Conservation (phyloP, 208 protist species). For the Acanthamoeba quina region DNA sequence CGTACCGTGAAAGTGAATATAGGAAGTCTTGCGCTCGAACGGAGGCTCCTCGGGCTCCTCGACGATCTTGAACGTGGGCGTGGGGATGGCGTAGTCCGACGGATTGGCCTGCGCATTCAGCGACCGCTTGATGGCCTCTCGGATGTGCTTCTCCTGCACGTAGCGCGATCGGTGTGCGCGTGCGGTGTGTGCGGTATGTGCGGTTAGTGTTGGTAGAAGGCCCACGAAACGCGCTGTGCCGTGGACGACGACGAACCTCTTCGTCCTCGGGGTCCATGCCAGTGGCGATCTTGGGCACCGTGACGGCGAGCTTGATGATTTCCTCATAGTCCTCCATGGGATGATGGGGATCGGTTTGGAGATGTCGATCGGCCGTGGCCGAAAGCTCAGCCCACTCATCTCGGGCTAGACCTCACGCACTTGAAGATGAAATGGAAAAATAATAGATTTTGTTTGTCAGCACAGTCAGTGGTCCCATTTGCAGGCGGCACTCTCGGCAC, state of each 20-base stretch:
- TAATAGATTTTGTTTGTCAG: no score
- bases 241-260: neutral
- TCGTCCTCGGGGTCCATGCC: conserved; percentile 63
- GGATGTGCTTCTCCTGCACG: conserved; percentile 51
- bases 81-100: conserved; percentile 6
- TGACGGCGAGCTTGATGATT: conserved; percentile 1
- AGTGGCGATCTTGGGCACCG: conserved; percentile 32
- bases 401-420: neutral
- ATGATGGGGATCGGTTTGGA: conserved; percentile 51
- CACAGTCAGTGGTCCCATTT: no score
- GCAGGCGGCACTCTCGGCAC: no score
- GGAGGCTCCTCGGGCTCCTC: neutral
- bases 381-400: conserved; percentile 54
- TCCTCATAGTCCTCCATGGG: conserved; percentile 37
- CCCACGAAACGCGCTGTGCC: neutral
- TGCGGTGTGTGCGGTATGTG: no score
- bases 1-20: neutral
- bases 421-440: no score
- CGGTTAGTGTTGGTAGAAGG: neutral
- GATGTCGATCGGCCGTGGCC: conserved; percentile 61
- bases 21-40: conserved; percentile 19
- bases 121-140: conserved; percentile 45
- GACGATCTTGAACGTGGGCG: neutral
- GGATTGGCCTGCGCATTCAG: neutral
- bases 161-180: no score